phyloP scores from a whole-genome alignment of 2,329 filamentous ascomycete genomes.

The Trichoderma harzianum region DNA sequence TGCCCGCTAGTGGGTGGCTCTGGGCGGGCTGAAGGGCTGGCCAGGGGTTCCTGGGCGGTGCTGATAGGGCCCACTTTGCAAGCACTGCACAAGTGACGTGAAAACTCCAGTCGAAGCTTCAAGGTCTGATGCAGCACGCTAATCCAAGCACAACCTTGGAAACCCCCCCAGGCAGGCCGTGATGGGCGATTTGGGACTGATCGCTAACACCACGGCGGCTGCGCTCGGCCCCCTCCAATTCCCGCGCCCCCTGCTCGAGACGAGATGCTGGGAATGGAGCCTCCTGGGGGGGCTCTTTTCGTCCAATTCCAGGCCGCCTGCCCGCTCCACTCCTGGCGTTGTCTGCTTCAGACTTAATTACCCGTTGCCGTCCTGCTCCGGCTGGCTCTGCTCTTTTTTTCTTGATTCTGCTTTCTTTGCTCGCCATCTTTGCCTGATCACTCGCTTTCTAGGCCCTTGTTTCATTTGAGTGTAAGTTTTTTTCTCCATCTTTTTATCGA shows the following conservation, averaged over 20 bases:
- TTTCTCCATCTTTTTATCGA: not conserved
- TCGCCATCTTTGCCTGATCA: conserved; percentile 12
- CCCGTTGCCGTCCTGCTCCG: conserved; percentile 4
- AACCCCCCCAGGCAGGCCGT: not conserved
- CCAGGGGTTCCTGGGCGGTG: not conserved
- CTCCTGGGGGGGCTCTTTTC: not conserved
- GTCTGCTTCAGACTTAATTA: conserved; percentile 2
- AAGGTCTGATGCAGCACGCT: not conserved
- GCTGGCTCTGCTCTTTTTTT: not conserved
- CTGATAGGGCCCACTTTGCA: not conserved
- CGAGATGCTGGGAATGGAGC: not conserved
- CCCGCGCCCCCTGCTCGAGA: not conserved
- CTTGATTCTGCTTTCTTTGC: not conserved
- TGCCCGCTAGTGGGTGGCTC: not conserved
- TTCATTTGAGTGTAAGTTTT: not conserved
- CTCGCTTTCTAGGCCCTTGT: conserved; percentile 15
- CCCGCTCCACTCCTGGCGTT: conserved; percentile 1
- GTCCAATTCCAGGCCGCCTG: not conserved
- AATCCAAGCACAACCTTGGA: not conserved
- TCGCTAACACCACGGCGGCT: not conserved
- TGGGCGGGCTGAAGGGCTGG: conserved; percentile 5
- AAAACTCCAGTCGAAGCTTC: not conserved
- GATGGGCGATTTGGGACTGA: not conserved
- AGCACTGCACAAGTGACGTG: not conserved
- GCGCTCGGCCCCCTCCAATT: conserved; percentile 1